Conservation (phyloP, 1,139 yeast species). For the Saccharomyces hybrid region DNA sequence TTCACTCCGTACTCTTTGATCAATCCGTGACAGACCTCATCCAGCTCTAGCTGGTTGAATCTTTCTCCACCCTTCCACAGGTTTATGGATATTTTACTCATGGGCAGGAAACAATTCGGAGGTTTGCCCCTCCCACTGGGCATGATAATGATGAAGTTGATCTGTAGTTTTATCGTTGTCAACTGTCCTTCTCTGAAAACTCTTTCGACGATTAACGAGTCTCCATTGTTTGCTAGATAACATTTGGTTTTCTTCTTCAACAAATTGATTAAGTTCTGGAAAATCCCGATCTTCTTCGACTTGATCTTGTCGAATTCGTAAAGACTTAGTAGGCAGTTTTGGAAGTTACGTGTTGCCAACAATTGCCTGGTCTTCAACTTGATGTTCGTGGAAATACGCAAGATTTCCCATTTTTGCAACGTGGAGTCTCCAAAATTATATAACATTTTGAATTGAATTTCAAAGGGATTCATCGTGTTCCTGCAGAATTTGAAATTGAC, state of each 20-base stretch:
- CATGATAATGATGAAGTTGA: neutral
- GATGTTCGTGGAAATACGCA: neutral
- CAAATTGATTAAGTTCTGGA: neutral
- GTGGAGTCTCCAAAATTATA: constrained; percentile 1
- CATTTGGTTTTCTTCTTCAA: neutral
- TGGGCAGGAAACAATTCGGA: neutral
- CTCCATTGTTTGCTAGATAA: neutral
- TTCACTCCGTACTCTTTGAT: constrained; percentile 4
- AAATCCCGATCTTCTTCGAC: neutral
- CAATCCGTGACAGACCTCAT: neutral
- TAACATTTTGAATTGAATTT: neutral
- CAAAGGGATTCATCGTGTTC: neutral
- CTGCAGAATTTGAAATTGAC: neutral
- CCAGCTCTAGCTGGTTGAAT: neutral
- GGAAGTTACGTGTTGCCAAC: neutral
- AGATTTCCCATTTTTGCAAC: neutral
- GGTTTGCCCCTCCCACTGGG: neutral
- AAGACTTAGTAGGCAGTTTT: neutral
- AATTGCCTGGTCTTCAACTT: neutral
- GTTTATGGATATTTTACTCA: neutral
- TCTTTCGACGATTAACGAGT: neutral
- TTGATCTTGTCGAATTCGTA: constrained; percentile 5
- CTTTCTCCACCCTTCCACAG: neutral
- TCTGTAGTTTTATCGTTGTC: constrained; percentile 1
- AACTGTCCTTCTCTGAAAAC: neutral